A percentile compares a stretch with the other conserved stretches of the same genome.
These are phyloP conservation scores for Parmelia sp. DNA, from an alignment of 495 filamentous ascomycete species.

Conservation along the genomic window DNA sequence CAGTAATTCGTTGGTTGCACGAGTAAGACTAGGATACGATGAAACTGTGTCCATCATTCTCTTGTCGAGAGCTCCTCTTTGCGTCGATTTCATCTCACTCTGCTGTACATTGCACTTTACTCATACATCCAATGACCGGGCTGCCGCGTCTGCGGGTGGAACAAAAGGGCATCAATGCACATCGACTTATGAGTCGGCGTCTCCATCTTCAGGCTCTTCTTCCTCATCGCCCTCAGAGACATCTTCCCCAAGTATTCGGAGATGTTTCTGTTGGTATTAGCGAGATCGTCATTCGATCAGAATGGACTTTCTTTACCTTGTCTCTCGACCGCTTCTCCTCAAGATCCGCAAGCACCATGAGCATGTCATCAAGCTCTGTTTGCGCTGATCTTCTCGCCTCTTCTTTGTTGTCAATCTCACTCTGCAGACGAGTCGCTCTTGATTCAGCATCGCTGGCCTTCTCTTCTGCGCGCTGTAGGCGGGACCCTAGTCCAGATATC, in stretches of 20 bases:
- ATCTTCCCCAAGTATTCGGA: constrained; percentile 64
- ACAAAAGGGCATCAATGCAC: constrained; percentile 15
- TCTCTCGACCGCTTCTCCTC: constrained; percentile 76
- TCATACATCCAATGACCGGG: not conserved
- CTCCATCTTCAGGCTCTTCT: constrained; percentile 57
- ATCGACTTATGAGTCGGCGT: constrained; percentile 42
- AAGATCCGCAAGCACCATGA: constrained; percentile 84
- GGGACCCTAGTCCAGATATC: constrained; percentile 40
- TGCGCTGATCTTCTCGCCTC: constrained; percentile 59
- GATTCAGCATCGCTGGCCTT: constrained; percentile 35
- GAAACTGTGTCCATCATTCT: not conserved
- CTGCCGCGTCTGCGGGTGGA: not conserved
- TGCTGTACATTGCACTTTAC: not conserved
- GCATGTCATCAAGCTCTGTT: constrained; percentile 71
- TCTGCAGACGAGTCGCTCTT: constrained; percentile 31
- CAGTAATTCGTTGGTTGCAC: not conserved
- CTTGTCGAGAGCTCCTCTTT: not conserved
- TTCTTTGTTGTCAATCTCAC: constrained; percentile 48
- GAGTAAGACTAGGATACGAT: not conserved
- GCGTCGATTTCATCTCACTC: not conserved
- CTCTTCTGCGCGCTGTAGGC: constrained; percentile 36
- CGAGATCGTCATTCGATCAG: constrained; percentile 2
- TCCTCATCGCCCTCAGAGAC: constrained; percentile 77
- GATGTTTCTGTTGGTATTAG: constrained; percentile 52
- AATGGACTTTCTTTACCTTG: constrained; percentile 52